A percentile compares a stretch with the other conserved stretches of the same genome.
Conservation (phyloP, 305 asterid genomes). For the Rubia peregrina region DNA sequence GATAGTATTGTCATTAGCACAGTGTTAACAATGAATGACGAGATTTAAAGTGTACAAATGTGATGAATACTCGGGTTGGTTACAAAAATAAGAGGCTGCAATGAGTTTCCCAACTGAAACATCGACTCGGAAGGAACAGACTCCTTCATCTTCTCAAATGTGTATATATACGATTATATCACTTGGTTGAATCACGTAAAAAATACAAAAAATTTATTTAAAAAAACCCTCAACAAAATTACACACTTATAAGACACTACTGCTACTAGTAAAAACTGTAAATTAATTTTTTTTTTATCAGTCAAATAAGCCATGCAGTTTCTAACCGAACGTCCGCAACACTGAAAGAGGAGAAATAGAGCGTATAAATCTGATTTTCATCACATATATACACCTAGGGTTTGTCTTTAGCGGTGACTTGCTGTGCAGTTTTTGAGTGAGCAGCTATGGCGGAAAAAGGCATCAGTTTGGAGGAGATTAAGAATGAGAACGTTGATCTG, state of each 20-base stretch:
- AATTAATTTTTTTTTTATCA: background rate
- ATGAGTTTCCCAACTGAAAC: background rate
- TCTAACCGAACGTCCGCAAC: background rate
- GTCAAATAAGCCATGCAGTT: conserved; percentile 6
- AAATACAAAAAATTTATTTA: background rate
- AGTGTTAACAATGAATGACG: background rate
- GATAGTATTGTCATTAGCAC: background rate
- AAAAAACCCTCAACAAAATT: background rate
- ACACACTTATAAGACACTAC: background rate
- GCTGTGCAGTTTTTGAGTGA: background rate
- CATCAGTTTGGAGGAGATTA: conserved; percentile 49
- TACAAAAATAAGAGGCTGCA: conserved; percentile 7
- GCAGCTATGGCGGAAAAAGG: conserved; percentile 25
- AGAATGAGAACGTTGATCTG: conserved; percentile 44
- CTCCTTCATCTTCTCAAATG: background rate
- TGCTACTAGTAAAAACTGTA: background rate
- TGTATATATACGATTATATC: background rate
- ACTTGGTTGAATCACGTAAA: background rate
- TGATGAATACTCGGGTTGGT: conserved; percentile 8
- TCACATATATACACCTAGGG: background rate
- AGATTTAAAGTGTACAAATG: background rate
- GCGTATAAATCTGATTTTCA: background rate
- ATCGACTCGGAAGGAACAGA: background rate
- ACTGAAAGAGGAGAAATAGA: background rate
- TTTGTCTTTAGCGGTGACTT: background rate